phyloP scores from a whole-genome alignment of 2,329 filamentous ascomycete genomes.

The Celoporthe dispersa region DNA sequence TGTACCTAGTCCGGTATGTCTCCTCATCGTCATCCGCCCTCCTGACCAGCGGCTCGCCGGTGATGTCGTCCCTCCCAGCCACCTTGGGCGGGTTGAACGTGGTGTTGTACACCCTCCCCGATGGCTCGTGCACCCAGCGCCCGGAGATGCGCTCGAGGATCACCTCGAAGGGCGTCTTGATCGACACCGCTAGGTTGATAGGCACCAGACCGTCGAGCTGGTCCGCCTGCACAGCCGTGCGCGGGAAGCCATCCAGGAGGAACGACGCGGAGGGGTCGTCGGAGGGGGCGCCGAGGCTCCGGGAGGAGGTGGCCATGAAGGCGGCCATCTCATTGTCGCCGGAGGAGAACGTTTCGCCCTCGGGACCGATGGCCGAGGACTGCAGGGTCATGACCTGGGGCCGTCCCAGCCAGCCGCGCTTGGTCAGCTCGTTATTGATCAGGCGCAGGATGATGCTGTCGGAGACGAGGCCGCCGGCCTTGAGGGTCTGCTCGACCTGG shows the following conservation, averaged over 20 bases:
- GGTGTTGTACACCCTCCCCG: slow-evolving; percentile 93
- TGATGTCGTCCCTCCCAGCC: slow-evolving; percentile 83
- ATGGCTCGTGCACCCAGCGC: slow-evolving; percentile 91
- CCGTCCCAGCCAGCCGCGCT: slow-evolving; percentile 76
- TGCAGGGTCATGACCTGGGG: slow-evolving; percentile 58
- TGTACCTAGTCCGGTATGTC: slow-evolving; percentile 79
- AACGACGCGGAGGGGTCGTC: slow-evolving; percentile 83
- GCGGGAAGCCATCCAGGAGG: slow-evolving; percentile 94
- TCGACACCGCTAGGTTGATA: slow-evolving; percentile 91
- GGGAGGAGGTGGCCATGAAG: slow-evolving; percentile 46
- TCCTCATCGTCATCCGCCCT: slow-evolving; percentile 85
- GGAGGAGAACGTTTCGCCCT: slow-evolving; percentile 33
- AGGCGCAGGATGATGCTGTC: slow-evolving; percentile 91
- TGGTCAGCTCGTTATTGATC: slow-evolving; percentile 86
- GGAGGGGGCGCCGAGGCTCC: slow-evolving; percentile 51
- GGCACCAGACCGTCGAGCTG: slow-evolving; percentile 81
- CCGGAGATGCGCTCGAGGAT: slow-evolving; percentile 89
- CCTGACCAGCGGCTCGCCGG: slow-evolving; percentile 82
- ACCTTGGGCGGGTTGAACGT: slow-evolving; percentile 86
- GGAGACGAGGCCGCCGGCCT: slow-evolving; percentile 84
- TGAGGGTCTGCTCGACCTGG: slow-evolving; percentile 88
- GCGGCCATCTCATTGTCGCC: slow-evolving; percentile 44
- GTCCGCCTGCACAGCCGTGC: slow-evolving; percentile 79
- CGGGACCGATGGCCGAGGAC: slow-evolving; percentile 49
- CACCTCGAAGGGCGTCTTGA: slow-evolving; percentile 83